Evolutionary conservation across 495 filamentous ascomycete genomes (phyloP).

Genomic region (Eremomyces bilateralis): DNA sequence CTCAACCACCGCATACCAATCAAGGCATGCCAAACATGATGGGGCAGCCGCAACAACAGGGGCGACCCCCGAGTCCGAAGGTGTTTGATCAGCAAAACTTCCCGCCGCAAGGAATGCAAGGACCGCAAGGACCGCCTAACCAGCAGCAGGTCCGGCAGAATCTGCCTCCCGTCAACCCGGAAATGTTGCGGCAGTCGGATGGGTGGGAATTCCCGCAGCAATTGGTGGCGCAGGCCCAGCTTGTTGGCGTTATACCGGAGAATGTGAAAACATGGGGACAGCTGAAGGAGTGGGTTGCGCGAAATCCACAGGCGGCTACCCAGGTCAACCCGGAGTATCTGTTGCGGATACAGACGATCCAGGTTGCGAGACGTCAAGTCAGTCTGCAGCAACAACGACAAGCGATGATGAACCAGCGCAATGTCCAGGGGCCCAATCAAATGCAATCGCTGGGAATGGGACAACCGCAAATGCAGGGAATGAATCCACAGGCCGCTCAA

Average conservation of each 20-base stretch:
- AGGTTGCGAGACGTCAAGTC: slow-evolving; percentile 4
- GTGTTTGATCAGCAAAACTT: slow-evolving; percentile 5
- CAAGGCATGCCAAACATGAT: neutral
- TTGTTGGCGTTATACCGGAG: slow-evolving; percentile 22
- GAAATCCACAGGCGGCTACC: slow-evolving; percentile 24
- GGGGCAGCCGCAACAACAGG: neutral
- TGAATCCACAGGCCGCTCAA: slow-evolving; percentile 9
- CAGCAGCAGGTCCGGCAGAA: slow-evolving; percentile 7
- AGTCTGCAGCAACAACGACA: no score
- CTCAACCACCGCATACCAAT: neutral
- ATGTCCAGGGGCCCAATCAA: no score
- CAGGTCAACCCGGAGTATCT: slow-evolving; percentile 17
- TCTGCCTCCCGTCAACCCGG: neutral
- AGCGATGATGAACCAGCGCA: no score
- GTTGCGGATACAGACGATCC: slow-evolving; percentile 21
- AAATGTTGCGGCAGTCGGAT: slow-evolving; percentile 5
- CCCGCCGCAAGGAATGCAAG: slow-evolving; percentile 3
- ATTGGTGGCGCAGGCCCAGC: slow-evolving; percentile 2
- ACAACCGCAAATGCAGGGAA: no score
- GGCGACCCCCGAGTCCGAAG: no score
- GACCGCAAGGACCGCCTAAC: no score
- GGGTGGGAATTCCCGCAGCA: slow-evolving; percentile 5
- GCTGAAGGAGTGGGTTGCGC: slow-evolving; percentile 37
- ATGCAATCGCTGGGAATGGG: no score
- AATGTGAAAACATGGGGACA: slow-evolving; percentile 50